Evolutionary conservation across 768 basidiomycete genomes (phyloP), one percentile per base, ranked within the genome.

Genomic region (Lactarius evosmus): DNA sequence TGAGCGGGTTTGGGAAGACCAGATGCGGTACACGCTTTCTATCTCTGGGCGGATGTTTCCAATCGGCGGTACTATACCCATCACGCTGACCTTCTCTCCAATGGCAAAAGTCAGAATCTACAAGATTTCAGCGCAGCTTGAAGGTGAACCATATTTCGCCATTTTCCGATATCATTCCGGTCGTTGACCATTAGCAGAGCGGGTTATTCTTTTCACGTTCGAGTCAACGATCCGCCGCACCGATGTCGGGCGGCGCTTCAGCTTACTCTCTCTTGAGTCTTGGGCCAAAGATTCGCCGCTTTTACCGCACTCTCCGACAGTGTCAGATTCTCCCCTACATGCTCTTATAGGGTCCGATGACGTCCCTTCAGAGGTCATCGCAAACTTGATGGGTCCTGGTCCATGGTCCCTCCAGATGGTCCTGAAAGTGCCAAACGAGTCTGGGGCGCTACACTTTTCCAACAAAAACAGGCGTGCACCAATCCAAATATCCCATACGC

Each of bases 1-100:
- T 19, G 91, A 96, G 70, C 79, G 93, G 22, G 85, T 89, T 69
- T 99, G 95, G 96, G 95, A 97, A 63, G 82, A 85, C 51, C 91
- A 96, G 72, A 71, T 94, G 69, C 86, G 88, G 60, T 97, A 95
- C 71, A 77, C 88, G 40, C 85, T 97, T 52, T 81, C 86, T 1
- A 75, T 94, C 16, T 81, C 85, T 22, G 88, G 87, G 6, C 85
- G 90, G 63, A 87, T 85, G 63, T 92, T 95, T 74, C 85, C 88
- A 17, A 83, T 98, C 29, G 95, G 94, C 33, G 92, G 94, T 44
- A 79, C 79, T 9, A 79, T 98, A 54, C 93, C 95, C 0, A 76
- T 98, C 29, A 83, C 83, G 27, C 78, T 99, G 30, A 87, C 88
- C 1, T 76, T 98, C 59, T 83, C 89, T 80, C 95, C 96, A 2